A percentile compares a stretch with the other conserved stretches of the same genome.
Conservation (phyloP, 192 early-diverging fungal genomes). For the Backusella liffmaniae region DNA sequence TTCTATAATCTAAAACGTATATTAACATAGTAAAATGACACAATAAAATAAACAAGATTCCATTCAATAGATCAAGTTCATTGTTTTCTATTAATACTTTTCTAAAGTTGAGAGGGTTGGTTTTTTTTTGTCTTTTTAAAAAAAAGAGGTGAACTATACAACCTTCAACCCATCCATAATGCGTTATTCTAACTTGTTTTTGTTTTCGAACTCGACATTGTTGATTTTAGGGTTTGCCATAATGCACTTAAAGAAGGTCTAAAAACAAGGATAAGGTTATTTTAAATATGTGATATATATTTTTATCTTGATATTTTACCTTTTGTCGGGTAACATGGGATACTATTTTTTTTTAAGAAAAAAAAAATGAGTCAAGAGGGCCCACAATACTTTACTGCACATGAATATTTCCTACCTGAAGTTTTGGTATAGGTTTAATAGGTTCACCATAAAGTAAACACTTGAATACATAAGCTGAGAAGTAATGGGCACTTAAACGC, state of each 20-base stretch:
- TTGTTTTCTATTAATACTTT: too few relatives aligned
- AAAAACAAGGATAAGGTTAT: not conserved
- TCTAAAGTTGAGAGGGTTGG: too few relatives aligned
- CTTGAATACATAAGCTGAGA: constrained; percentile 70
- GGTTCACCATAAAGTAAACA: constrained; percentile 80
- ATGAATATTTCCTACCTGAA: constrained; percentile 40
- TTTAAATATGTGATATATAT: not conserved
- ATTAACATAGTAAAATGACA: too few relatives aligned
- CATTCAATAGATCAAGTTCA: too few relatives aligned
- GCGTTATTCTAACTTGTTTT: not conserved
- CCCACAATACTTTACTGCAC: constrained; percentile 8
- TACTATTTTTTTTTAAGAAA: constrained; percentile 42
- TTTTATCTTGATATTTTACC: constrained; percentile 22
- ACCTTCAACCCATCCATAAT: too few relatives aligned
- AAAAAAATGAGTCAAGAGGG: not conserved
- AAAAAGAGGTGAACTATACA: too few relatives aligned
- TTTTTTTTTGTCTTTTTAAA: too few relatives aligned
- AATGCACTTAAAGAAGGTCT: constrained; percentile 8
- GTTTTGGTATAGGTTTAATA: constrained; percentile 75
- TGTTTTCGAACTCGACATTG: not conserved
- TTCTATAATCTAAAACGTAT: too few relatives aligned
- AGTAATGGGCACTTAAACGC: constrained; percentile 76
- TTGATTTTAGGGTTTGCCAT: constrained; percentile 14
- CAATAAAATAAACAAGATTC: too few relatives aligned
- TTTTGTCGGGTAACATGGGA: constrained; percentile 70